Base-by-base conservation (phyloP, 2,329 filamentous ascomycete genomes). In the Ophiostoma ulmi region DNA sequence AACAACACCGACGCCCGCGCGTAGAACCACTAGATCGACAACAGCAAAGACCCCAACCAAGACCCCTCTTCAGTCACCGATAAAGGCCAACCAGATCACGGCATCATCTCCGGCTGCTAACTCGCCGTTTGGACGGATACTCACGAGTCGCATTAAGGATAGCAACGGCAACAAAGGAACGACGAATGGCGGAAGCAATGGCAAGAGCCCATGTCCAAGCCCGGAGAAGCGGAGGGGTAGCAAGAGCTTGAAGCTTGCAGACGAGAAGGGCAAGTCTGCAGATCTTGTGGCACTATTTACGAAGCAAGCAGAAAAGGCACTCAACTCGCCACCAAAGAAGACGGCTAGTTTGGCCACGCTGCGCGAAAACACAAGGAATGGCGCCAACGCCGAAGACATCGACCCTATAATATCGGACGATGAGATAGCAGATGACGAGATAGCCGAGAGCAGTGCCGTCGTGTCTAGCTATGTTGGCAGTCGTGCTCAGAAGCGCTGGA, bases 231-330 rank as follows among this genome's bases (percentile, higher is more conserved):
- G 76, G 72, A 52, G 70, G 10, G 69, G 44, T 14, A 48, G 61
- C 35, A 41, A 44, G 11, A 35, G 52, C 1, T 31, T 74, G 63
- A 78, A 75, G 79, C 76, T 79, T 35, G 81, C 80, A 71, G 78
- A 77, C 6, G 84, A 85, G 69, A 86, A 83, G 73, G 83, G 82
- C 5, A 86, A 84, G 73, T 84, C 84, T 7, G 86, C 82, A 3
- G 84, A 90, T 74, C 80, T 90, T 17, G 81, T 84, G 75, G 83
- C 85, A 0, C 81, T 90, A 22, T 90, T 90, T 74, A 88, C 87
- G 22, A 88, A 83, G 68, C 88, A 90, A 76, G 84, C 84, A 8
- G 85, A 88, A 73, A 83, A 81, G 55, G 81, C 81, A 26, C 77
- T 80, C 44, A 79, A 77, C 69, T 74, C 72, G n/a, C 68, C 78